A percentile compares a stretch with the other conserved stretches of the same genome.
Evolutionary conservation across 129 eudicot genomes (phyloP).

Genomic region (Flaveria sonorensis): DNA sequence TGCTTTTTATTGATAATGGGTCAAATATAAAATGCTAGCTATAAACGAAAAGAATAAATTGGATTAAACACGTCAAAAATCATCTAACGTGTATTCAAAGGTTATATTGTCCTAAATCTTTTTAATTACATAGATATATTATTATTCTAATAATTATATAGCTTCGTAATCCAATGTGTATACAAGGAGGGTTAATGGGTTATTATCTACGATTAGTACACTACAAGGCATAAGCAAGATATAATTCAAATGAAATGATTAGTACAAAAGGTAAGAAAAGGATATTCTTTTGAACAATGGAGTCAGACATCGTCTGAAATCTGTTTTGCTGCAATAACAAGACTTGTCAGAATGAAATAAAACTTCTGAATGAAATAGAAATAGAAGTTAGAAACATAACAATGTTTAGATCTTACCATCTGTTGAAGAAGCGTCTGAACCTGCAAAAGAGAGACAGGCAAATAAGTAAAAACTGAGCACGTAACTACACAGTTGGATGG

Average conservation of each 20-base stretch:
- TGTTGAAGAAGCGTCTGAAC: conserved; percentile 95
- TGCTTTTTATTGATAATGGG: not conserved
- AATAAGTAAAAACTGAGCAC: not conserved
- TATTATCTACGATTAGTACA: not conserved
- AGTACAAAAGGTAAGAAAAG: conserved; percentile 37
- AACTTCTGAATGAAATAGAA: not conserved
- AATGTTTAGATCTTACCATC: conserved; percentile 59
- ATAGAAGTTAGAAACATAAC: not conserved
- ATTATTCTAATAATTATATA: not conserved
- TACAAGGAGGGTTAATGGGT: not conserved
- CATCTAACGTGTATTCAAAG: not conserved
- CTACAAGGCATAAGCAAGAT: not conserved
- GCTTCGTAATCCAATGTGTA: not conserved
- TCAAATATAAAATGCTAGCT: not conserved
- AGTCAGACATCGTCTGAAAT: conserved; percentile 92
- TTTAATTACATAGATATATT: too few relatives aligned
- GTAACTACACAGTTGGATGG: conserved; percentile 9
- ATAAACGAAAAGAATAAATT: not conserved
- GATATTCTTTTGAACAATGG: conserved; percentile 84
- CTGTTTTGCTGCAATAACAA: conserved; percentile 72
- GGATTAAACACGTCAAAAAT: not conserved
- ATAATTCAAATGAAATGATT: not conserved
- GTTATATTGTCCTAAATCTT: not conserved
- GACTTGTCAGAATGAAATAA: conserved; percentile 10
- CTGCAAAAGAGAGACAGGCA: conserved; percentile 39